phyloP scores from a whole-genome alignment of 2,329 filamentous ascomycete species.

The Coniochaeta prunicola region DNA sequence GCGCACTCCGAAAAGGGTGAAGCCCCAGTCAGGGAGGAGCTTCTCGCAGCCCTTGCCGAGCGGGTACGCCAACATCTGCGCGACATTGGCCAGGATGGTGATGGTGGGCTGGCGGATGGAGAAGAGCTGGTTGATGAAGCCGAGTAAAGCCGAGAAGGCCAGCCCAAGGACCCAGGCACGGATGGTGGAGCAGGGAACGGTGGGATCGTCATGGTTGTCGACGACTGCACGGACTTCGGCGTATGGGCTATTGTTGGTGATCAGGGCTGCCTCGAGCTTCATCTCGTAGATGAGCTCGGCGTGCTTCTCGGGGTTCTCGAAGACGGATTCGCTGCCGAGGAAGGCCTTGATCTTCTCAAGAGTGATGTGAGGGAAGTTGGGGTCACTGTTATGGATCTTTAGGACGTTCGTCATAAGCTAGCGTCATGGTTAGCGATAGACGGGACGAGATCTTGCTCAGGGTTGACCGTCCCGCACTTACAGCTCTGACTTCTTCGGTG shows the following conservation, averaged over 20 bases:
- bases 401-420: constrained; percentile 27
- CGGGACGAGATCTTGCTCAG: constrained; percentile 4
- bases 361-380: constrained; percentile 36
- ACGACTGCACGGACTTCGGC: constrained; percentile 34
- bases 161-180: constrained; percentile 47
- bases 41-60: constrained; percentile 43
- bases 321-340: constrained; percentile 34
- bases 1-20: constrained; percentile 38
- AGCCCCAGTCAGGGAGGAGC: constrained; percentile 40
- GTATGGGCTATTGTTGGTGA: constrained; percentile 34
- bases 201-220: constrained; percentile 25
- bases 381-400: constrained; percentile 34
- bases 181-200: constrained; percentile 35
- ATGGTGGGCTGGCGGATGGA: constrained; percentile 49
- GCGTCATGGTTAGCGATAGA: background rate
- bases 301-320: constrained; percentile 37
- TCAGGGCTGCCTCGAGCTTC: constrained; percentile 41
- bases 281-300: constrained; percentile 43
- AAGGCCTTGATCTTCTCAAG: constrained; percentile 33
- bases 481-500: constrained; percentile 29
- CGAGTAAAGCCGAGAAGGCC: constrained; percentile 39
- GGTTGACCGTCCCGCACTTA: constrained; percentile 11
- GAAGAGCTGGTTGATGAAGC: constrained; percentile 51
- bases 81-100: constrained; percentile 45
- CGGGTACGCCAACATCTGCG: constrained; percentile 49